Evolutionary conservation across 192 early-diverging fungal species (phyloP).

Genomic region (Linnemannia schmuckeri): DNA sequence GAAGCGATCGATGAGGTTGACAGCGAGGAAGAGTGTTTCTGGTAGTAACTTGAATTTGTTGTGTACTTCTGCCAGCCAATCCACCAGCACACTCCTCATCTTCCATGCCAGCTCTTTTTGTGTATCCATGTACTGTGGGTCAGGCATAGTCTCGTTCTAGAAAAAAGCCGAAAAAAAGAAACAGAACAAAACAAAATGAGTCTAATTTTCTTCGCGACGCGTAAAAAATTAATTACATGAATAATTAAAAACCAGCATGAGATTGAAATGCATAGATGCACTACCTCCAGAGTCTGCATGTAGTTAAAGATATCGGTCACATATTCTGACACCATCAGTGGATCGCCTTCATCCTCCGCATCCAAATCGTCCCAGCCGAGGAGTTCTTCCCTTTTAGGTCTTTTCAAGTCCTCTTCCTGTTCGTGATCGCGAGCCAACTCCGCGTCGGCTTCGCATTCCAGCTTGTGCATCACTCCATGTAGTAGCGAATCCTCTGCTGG

Average conservation of each 20-base stretch:
- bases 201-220: neutral
- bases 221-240: neutral
- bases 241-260: neutral
- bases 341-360: slow-evolving; percentile 68
- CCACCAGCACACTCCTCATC: slow-evolving; percentile 93
- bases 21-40: slow-evolving; percentile 93
- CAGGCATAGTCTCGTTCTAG: slow-evolving; percentile 72
- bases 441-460: neutral
- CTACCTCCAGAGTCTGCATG: slow-evolving; percentile 80
- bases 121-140: slow-evolving; percentile 83
- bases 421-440: neutral
- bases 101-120: slow-evolving; percentile 92
- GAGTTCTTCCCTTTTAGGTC: slow-evolving; percentile 19
- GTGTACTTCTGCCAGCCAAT: slow-evolving; percentile 97
- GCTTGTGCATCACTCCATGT: neutral
- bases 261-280: neutral
- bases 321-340: slow-evolving; percentile 95
- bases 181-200: neutral
- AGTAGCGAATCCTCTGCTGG: neutral
- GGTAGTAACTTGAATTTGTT: slow-evolving; percentile 90
- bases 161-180: neutral
- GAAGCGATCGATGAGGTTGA: slow-evolving; percentile 97
- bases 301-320: slow-evolving; percentile 93
- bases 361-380: slow-evolving; percentile 35
- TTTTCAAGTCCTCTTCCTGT: slow-evolving; percentile 11